Conservation (phyloP, 2,329 filamentous ascomycete genomes). For the Lasiodiplodia hormozganensis region DNA sequence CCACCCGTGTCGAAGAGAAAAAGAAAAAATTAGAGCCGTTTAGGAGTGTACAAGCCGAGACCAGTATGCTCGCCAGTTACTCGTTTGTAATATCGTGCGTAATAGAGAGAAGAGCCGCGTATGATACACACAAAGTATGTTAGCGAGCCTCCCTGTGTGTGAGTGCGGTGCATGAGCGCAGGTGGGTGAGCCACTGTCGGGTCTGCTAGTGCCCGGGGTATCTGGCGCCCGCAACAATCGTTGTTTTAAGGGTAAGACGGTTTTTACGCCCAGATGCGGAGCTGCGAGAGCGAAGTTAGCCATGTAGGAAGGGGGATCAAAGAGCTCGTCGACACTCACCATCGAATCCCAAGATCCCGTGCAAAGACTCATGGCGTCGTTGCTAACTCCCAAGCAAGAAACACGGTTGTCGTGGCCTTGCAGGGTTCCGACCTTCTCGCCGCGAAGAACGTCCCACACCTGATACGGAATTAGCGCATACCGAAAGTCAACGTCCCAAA, state of each 20-base stretch:
- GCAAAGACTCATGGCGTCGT: constrained; percentile 98
- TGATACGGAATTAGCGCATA: constrained; percentile 50
- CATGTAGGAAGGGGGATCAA: not conserved
- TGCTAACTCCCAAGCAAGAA: constrained; percentile 97
- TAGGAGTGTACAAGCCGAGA: constrained; percentile 30
- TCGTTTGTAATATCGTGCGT: constrained; percentile 30
- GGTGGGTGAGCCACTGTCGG: constrained; percentile 23
- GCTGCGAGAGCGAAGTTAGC: constrained; percentile 40
- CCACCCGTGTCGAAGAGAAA: constrained; percentile 28
- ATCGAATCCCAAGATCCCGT: constrained; percentile 99
- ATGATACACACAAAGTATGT: constrained; percentile 28
- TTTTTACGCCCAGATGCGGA: constrained; percentile 60
- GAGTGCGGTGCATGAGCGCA: constrained; percentile 33
- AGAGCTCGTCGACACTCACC: constrained; percentile 65
- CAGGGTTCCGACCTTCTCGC: constrained; percentile 94
- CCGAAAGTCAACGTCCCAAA: constrained; percentile 21
- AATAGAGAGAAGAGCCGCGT: constrained; percentile 20
- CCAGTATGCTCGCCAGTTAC: constrained; percentile 29
- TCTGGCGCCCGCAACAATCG: constrained; percentile 23
- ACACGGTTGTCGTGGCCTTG: constrained; percentile 99
- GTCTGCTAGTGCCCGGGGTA: constrained; percentile 20
- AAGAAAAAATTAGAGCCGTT: constrained; percentile 30
- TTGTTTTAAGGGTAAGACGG: constrained; percentile 8
- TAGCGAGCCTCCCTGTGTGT: constrained; percentile 15
- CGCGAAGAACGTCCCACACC: constrained; percentile 98